Percentiles rank a stretch among this genome's conserved stretches.
Evolutionary conservation across 768 basidiomycete genomes (phyloP).

Genomic region (Agaricus bisporus): DNA sequence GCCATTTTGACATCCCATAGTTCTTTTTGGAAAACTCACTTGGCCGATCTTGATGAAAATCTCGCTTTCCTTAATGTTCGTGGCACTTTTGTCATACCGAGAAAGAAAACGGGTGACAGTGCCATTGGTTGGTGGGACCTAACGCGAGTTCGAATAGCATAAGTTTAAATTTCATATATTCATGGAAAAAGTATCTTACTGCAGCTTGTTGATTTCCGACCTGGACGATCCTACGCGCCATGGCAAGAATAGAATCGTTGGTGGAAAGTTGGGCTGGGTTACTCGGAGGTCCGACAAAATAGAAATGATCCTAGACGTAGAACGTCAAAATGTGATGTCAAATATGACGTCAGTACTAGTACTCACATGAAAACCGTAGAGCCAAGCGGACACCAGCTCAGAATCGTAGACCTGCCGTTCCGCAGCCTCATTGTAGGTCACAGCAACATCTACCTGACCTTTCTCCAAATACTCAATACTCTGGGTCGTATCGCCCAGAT

Average conservation of each 20-base stretch:
- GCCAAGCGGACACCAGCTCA: constrained; percentile 25
- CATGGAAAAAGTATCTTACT: constrained; percentile 19
- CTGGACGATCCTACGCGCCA: constrained; percentile 43
- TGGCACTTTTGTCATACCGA: constrained; percentile 53
- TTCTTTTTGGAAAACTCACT: constrained; percentile 17
- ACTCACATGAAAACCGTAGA: constrained; percentile 42
- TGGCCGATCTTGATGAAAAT: constrained; percentile 46
- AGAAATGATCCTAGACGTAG: constrained; percentile 42
- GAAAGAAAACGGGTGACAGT: constrained; percentile 44
- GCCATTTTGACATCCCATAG: no score
- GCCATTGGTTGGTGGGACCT: constrained; percentile 21
- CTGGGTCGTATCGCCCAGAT: constrained; percentile 50
- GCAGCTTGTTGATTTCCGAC: constrained; percentile 35
- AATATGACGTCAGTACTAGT: neutral
- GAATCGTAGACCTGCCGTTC: constrained; percentile 29
- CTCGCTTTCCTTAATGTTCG: constrained; percentile 50
- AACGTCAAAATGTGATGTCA: neutral
- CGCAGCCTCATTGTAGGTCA: constrained; percentile 49
- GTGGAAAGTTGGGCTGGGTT: constrained; percentile 37
- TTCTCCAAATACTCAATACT: constrained; percentile 35
- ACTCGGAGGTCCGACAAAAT: constrained; percentile 39
- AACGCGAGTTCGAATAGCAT: neutral
- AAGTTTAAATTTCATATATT: no score
- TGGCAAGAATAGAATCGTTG: constrained; percentile 27
- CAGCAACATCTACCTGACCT: constrained; percentile 40